Evolutionary conservation across 2,329 filamentous ascomycete species (phyloP).

Genomic region (Fusarium euwallaceae): DNA sequence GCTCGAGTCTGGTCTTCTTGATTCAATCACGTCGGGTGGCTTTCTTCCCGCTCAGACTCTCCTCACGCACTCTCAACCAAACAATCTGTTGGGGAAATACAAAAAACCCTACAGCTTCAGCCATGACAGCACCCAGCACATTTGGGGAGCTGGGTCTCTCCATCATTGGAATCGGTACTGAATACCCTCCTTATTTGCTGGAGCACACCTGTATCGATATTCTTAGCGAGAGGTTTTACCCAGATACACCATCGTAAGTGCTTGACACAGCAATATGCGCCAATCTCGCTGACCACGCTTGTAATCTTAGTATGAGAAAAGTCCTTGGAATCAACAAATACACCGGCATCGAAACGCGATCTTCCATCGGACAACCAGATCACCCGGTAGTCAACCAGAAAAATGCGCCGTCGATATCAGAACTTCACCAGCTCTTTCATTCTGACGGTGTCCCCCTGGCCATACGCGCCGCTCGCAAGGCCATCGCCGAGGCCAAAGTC

Average conservation of each 20-base stretch:
- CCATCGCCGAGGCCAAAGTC: conserved; percentile 67
- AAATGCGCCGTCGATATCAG: conserved; percentile 63
- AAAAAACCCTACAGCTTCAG: conserved; percentile 21
- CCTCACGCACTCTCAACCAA: conserved; percentile 17
- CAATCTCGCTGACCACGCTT: background rate
- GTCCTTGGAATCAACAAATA: conserved; percentile 73
- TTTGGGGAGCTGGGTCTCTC: conserved; percentile 69
- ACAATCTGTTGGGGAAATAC: conserved; percentile 33
- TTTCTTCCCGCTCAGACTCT: background rate
- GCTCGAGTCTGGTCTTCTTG: background rate
- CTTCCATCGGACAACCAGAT: conserved; percentile 71
- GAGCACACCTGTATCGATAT: conserved; percentile 64
- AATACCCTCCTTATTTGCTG: conserved; percentile 71
- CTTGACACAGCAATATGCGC: background rate
- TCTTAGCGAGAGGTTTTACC: conserved; percentile 69
- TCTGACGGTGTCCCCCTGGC: conserved; percentile 70
- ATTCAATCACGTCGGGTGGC: background rate
- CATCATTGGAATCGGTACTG: conserved; percentile 69
- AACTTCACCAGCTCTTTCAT: conserved; percentile 69
- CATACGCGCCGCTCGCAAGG: conserved; percentile 66
- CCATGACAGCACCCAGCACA: conserved; percentile 58
- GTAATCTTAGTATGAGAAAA: conserved; percentile 67
- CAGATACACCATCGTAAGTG: conserved; percentile 70
- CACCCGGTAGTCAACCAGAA: conserved; percentile 72
- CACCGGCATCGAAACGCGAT: conserved; percentile 74